Percentiles rank a stretch among this genome's conserved stretches.
Conservation (phyloP, 805 yeast species). For the Candida quercuum region DNA sequence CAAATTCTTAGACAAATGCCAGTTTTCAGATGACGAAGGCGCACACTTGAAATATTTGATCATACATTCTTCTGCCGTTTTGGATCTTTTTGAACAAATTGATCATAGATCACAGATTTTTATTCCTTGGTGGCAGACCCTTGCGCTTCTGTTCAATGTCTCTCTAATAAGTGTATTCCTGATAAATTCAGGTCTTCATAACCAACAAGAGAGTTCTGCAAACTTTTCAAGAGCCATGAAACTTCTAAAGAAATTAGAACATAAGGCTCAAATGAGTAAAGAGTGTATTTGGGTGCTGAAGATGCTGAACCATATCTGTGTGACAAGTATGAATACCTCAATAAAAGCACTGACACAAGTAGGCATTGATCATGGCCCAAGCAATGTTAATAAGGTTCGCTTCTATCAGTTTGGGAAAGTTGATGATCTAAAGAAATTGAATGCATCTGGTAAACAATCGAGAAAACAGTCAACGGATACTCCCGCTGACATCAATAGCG, state of each 20-base stretch:
- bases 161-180: slow-evolving; percentile 38
- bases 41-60: slow-evolving; percentile 21
- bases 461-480: not conserved
- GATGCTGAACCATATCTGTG: slow-evolving; percentile 45
- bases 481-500: not conserved
- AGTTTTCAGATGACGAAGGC: slow-evolving; percentile 12
- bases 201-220: slow-evolving; percentile 3
- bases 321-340: slow-evolving; percentile 40
- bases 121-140: slow-evolving; percentile 49
- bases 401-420: slow-evolving; percentile 43
- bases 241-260: slow-evolving; percentile 22
- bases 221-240: slow-evolving; percentile 15
- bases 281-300: slow-evolving; percentile 62
- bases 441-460: not conserved
- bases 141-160: slow-evolving; percentile 39
- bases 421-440: slow-evolving; percentile 15
- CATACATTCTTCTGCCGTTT: slow-evolving; percentile 26
- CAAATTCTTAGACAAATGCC: slow-evolving; percentile 12
- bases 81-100: slow-evolving; percentile 27
- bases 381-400: slow-evolving; percentile 41
- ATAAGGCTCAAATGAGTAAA: slow-evolving; percentile 39
- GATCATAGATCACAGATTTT: slow-evolving; percentile 25
- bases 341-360: slow-evolving; percentile 29
- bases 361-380: slow-evolving; percentile 51
- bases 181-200: slow-evolving; percentile 36